Evolutionary conservation across 1,284 basidiomycete species (phyloP).

Genomic region (Melampsora americana): DNA sequence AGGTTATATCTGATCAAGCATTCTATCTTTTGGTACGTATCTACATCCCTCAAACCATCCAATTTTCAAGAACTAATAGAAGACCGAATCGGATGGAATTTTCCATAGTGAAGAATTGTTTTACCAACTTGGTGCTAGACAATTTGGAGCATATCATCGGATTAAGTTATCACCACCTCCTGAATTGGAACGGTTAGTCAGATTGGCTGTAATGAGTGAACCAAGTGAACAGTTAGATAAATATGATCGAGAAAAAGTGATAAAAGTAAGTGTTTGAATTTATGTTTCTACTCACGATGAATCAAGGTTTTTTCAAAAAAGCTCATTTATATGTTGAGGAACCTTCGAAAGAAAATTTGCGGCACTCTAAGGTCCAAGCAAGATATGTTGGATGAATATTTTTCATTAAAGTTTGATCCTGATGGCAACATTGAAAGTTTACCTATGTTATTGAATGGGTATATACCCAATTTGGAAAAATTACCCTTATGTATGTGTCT

Average conservation of each 20-base stretch:
- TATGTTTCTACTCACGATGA: neutral
- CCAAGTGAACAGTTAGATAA: slow-evolving; percentile 53
- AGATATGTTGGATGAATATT: slow-evolving; percentile 91
- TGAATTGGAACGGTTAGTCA: slow-evolving; percentile 66
- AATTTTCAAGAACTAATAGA: neutral
- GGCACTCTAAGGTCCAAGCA: slow-evolving; percentile 58
- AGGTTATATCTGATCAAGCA: slow-evolving; percentile 87
- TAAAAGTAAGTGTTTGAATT: slow-evolving; percentile 64
- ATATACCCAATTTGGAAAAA: slow-evolving; percentile 78
- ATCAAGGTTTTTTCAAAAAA: neutral
- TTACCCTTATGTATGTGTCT: slow-evolving; percentile 63
- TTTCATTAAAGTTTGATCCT: slow-evolving; percentile 68
- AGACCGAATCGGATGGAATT: too few species aligned
- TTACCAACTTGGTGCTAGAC: slow-evolving; percentile 85
- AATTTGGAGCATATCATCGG: slow-evolving; percentile 78
- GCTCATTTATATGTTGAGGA: neutral
- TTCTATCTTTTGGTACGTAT: slow-evolving; percentile 68
- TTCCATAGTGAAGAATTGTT: slow-evolving; percentile 81
- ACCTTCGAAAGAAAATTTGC: slow-evolving; percentile 49
- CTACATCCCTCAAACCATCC: slow-evolving; percentile 25
- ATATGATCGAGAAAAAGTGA: slow-evolving; percentile 59
- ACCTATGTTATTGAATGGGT: slow-evolving; percentile 76
- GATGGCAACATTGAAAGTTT: slow-evolving; percentile 68
- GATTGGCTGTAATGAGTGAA: slow-evolving; percentile 75
- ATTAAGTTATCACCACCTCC: slow-evolving; percentile 80